Conservation (phyloP, 352 stramenopile species). For the Pythium pectinolyticum region DNA sequence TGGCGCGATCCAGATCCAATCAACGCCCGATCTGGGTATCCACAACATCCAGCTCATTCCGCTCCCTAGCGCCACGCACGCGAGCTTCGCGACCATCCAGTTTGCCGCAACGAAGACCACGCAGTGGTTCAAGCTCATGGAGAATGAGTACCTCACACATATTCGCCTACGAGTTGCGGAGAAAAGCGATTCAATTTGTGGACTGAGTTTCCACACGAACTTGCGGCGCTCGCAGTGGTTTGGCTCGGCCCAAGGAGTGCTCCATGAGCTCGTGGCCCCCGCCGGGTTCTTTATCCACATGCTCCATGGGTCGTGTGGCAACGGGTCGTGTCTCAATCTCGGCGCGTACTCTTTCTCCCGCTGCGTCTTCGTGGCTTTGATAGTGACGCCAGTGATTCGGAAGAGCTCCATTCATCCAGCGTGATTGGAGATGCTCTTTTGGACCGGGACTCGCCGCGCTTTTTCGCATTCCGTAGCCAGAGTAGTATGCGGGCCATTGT, state of each 20-base stretch:
- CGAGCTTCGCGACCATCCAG: background rate
- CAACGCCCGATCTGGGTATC: background rate
- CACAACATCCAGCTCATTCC: background rate
- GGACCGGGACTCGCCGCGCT: background rate
- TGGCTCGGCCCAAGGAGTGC: background rate
- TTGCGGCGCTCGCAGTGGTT: conserved; percentile 10
- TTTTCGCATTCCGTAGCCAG: background rate
- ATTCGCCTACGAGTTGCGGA: background rate
- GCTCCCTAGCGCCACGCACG: background rate
- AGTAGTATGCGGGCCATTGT: background rate
- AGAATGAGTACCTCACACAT: background rate
- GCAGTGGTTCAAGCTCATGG: conserved; percentile 2
- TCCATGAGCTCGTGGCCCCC: background rate
- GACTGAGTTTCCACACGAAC: background rate
- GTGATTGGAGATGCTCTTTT: background rate
- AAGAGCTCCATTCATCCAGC: too few relatives aligned
- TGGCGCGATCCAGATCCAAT: background rate
- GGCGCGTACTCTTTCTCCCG: background rate
- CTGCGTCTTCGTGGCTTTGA: background rate
- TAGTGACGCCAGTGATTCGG: background rate
- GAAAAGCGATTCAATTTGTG: background rate
- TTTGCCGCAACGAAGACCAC: background rate
- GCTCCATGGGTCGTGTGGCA: background rate
- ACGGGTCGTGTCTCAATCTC: background rate
- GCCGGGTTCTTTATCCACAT: conserved; percentile 3